Conservation (phyloP, 2,329 filamentous ascomycete species). For the Trichophyton verrucosum region DNA sequence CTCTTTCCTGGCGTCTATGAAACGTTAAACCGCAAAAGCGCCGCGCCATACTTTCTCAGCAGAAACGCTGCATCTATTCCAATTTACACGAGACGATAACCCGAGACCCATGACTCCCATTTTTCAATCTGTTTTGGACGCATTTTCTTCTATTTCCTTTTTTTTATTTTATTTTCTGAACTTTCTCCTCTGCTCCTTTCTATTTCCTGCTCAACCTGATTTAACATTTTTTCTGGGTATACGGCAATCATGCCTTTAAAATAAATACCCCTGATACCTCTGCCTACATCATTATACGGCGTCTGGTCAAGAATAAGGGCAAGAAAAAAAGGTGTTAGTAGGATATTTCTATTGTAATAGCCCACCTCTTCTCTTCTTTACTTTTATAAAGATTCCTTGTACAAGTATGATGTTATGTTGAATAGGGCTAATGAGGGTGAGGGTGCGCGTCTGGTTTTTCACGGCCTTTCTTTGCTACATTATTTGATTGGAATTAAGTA, state of each 20-base stretch:
- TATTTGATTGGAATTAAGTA: not conserved
- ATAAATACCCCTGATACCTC: not conserved
- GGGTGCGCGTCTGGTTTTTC: not conserved
- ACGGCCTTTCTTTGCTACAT: not conserved
- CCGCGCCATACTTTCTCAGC: not conserved
- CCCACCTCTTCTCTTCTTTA: not conserved
- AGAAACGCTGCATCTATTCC: not conserved
- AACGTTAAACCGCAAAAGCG: constrained; percentile 22
- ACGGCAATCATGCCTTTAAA: not conserved
- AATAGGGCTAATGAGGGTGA: not conserved
- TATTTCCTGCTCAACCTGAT: not conserved
- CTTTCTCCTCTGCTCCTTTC: not conserved
- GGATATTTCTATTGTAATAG: not conserved
- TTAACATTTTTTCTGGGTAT: not conserved
- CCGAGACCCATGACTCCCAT: not conserved
- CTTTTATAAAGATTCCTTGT: not conserved
- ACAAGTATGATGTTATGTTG: not conserved
- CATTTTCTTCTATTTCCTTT: not conserved
- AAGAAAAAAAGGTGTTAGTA: not conserved
- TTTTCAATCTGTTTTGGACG: not conserved
- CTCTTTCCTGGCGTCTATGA: constrained; percentile 91
- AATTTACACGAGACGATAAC: not conserved
- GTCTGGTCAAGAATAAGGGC: not conserved
- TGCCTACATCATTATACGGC: not conserved
- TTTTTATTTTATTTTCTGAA: not conserved